phyloP scores from a whole-genome alignment of 192 early-diverging fungal species.

The Coemansia sp. region DNA sequence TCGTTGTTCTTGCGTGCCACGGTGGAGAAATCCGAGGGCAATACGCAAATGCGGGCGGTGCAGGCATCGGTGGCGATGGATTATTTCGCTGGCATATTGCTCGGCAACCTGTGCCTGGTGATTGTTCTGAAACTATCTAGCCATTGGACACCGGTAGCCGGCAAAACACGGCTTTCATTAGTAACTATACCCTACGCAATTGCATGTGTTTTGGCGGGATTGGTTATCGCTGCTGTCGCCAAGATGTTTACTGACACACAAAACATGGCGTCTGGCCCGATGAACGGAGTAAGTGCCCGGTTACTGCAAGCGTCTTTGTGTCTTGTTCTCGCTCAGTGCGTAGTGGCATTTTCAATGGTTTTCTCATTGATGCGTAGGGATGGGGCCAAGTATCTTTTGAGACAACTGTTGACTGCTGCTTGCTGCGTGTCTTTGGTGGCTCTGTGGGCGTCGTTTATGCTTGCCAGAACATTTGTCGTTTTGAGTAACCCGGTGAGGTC shows the following conservation, averaged over 20 bases:
- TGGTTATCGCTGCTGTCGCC: not conserved
- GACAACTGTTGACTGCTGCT: not conserved
- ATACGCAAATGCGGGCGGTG: slow-evolving; percentile 3
- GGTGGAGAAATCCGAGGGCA: not conserved
- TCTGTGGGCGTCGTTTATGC: slow-evolving; percentile 37
- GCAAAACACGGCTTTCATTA: not conserved
- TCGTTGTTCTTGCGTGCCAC: slow-evolving; percentile 26
- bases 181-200: not conserved
- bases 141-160: not conserved
- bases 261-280: not conserved
- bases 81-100: slow-evolving; percentile 6
- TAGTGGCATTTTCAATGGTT: not conserved
- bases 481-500: slow-evolving; percentile 11
- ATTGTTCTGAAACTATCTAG: not conserved
- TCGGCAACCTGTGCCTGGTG: not conserved
- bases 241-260: not conserved
- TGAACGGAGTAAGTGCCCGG: not conserved
- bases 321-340: not conserved
- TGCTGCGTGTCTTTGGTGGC: slow-evolving; percentile 11
- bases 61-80: slow-evolving; percentile 16
- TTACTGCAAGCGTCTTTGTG: not conserved
- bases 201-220: not conserved
- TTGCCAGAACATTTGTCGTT: slow-evolving; percentile 25
- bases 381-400: not conserved
- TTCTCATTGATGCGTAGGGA: not conserved